Percentiles rank a stretch among this genome's conserved stretches.
These are phyloP conservation scores for Suillus brevipes DNA, from an alignment of 768 basidiomycete species.

Conservation along the genomic window DNA sequence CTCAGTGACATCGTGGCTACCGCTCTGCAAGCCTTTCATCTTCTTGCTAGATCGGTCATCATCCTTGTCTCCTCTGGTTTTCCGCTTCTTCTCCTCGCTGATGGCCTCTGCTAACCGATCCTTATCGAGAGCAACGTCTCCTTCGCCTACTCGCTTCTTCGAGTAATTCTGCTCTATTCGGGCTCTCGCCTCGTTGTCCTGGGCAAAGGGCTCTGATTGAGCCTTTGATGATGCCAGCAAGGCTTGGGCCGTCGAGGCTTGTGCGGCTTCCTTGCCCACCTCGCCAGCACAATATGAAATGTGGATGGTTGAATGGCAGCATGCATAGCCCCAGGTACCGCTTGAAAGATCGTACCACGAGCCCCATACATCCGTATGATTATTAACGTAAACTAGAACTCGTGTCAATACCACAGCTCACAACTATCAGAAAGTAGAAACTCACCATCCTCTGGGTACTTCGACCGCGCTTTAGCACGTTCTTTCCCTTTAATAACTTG, in stretches of 20 bases:
- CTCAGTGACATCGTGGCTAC: conserved; percentile 83
- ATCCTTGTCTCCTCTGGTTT: conserved; percentile 55
- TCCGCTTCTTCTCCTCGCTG: conserved; percentile 80
- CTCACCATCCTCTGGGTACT: conserved; percentile 96
- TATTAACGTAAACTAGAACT: conserved; percentile 76
- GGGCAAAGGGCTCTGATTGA: conserved; percentile 29
- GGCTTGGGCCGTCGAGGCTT: conserved; percentile 73
- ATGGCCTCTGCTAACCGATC: conserved; percentile 68
- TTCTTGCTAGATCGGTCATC: conserved; percentile 59
- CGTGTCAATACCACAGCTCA: conserved; percentile 9
- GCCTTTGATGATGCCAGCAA: conserved; percentile 50
- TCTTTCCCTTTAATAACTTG: conserved; percentile 91
- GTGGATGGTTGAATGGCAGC: conserved; percentile 87
- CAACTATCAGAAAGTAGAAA: conserved; percentile 17
- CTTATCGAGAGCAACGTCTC: conserved; percentile 74
- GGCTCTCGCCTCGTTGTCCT: conserved; percentile 34
- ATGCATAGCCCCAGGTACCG: conserved; percentile 88
- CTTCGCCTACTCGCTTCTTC: conserved; percentile 80
- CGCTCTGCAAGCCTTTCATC: conserved; percentile 49
- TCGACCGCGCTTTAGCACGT: conserved; percentile 81
- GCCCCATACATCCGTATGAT: conserved; percentile 97
- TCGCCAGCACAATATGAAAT: conserved; percentile 90
- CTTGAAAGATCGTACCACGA: conserved; percentile 82
- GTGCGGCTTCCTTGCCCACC: conserved; percentile 76
- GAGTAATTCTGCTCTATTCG: conserved; percentile 70